Conservation (phyloP, 768 basidiomycete species). For the Russula brevipes region DNA sequence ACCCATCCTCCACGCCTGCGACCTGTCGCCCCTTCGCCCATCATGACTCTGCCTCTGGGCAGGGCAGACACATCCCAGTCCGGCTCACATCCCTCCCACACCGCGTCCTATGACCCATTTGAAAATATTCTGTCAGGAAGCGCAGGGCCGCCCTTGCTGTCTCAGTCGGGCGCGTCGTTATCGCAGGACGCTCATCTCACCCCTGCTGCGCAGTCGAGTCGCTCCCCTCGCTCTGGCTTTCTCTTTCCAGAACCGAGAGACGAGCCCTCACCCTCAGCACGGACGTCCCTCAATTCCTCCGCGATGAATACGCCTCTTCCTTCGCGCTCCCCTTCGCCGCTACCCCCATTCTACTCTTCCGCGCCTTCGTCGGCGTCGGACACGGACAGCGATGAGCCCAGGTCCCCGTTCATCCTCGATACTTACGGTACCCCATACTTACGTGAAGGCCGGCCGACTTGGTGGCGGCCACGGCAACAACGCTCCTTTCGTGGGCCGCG, state of each 20-base stretch:
- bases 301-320: constrained; percentile 46
- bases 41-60: constrained; percentile 11
- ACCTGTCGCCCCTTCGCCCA: constrained; percentile 3
- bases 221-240: neutral
- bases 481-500: constrained; percentile 48
- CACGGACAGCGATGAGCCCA: constrained; percentile 56
- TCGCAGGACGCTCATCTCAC: constrained; percentile 1
- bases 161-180: constrained; percentile 21
- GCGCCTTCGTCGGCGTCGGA: constrained; percentile 56
- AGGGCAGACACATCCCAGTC: constrained; percentile 26
- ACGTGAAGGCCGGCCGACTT: constrained; percentile 43
- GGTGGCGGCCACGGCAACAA: constrained; percentile 45
- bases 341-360: constrained; percentile 48
- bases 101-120: neutral
- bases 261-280: neutral
- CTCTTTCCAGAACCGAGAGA: neutral
- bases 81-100: neutral
- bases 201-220: neutral
- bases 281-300: constrained; percentile 31
- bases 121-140: neutral
- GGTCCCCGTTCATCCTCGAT: constrained; percentile 38
- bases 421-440: constrained; percentile 27
- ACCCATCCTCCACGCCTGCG: no score
- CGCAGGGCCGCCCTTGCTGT: constrained; percentile 4
- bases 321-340: constrained; percentile 60